Evolutionary conservation across 805 yeast species (phyloP).

Genomic region (Saccharomyces kudriavzevii): DNA sequence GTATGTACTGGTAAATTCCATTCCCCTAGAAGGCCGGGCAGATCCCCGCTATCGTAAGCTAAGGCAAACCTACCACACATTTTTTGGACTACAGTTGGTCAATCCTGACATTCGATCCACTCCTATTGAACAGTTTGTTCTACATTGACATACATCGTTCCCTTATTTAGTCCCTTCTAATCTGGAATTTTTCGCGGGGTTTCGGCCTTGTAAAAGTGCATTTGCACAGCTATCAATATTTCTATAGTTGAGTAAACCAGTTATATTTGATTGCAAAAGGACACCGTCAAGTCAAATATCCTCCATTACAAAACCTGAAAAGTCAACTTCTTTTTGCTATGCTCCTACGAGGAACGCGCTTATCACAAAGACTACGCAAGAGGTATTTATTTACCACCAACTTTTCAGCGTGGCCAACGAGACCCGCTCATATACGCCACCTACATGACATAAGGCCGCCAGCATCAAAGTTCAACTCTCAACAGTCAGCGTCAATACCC

Average conservation of each 20-base stretch:
- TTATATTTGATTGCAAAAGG: neutral
- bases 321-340: neutral
- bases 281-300: neutral
- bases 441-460: neutral
- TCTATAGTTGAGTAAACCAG: neutral
- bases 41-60: constrained; percentile 25
- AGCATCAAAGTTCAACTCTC: neutral
- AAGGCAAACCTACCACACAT: constrained; percentile 63
- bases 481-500: neutral
- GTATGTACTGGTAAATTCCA: neutral
- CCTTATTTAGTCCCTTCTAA: neutral
- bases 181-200: neutral
- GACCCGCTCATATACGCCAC: neutral
- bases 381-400: neutral
- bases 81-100: constrained; percentile 10
- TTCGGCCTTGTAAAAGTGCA: neutral
- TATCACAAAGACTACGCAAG: neutral
- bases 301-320: neutral
- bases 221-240: neutral
- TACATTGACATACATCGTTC: neutral
- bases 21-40: constrained; percentile 10
- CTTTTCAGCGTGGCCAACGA: neutral
- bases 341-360: neutral
- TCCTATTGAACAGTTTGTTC: neutral
- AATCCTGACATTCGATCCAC: neutral